A percentile compares a stretch with the other conserved stretches of the same genome.
Conservation (phyloP, 805 yeast genomes). For the Wickerhamomyces mucosus region DNA sequence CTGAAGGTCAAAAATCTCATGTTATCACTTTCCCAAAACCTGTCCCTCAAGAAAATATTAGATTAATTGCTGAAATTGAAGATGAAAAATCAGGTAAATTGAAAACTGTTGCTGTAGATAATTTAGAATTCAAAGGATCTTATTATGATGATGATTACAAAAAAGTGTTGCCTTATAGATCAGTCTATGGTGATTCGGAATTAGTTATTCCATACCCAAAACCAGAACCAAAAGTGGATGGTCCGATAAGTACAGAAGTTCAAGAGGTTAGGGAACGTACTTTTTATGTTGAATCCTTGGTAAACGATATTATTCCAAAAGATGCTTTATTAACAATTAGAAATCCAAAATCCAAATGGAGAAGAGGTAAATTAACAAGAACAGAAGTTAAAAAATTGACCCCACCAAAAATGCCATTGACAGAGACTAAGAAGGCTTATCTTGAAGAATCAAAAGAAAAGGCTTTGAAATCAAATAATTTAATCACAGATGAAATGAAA, state of each 20-base stretch:
- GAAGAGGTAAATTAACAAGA: slow-evolving; percentile 52
- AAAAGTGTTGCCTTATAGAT: slow-evolving; percentile 67
- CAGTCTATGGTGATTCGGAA: slow-evolving; percentile 58
- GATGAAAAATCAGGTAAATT: slow-evolving; percentile 51
- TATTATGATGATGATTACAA: slow-evolving; percentile 71
- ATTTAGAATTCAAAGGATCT: slow-evolving; percentile 53
- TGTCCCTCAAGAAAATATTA: slow-evolving; percentile 49
- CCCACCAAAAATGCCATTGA: slow-evolving; percentile 72
- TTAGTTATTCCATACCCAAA: slow-evolving; percentile 86
- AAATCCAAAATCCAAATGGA: slow-evolving; percentile 64
- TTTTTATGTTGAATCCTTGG: slow-evolving; percentile 58
- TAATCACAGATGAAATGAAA: slow-evolving; percentile 43
- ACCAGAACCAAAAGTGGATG: slow-evolving; percentile 50
- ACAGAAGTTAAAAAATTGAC: slow-evolving; percentile 49
- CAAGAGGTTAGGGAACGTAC: slow-evolving; percentile 61
- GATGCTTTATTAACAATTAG: slow-evolving; percentile 61
- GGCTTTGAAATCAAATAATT: slow-evolving; percentile 29
- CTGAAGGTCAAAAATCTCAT: slow-evolving; percentile 60
- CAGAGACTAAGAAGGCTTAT: slow-evolving; percentile 52
- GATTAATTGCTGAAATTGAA: slow-evolving; percentile 69
- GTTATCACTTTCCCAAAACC: slow-evolving; percentile 61
- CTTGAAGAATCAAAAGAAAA: slow-evolving; percentile 41
- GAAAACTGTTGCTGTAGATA: slow-evolving; percentile 72
- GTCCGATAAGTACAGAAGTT: slow-evolving; percentile 45
- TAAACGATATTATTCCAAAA: slow-evolving; percentile 58